These are phyloP conservation scores for Sarcomyxa edulis DNA, from an alignment of 768 basidiomycete genomes.

Conservation along the genomic window DNA sequence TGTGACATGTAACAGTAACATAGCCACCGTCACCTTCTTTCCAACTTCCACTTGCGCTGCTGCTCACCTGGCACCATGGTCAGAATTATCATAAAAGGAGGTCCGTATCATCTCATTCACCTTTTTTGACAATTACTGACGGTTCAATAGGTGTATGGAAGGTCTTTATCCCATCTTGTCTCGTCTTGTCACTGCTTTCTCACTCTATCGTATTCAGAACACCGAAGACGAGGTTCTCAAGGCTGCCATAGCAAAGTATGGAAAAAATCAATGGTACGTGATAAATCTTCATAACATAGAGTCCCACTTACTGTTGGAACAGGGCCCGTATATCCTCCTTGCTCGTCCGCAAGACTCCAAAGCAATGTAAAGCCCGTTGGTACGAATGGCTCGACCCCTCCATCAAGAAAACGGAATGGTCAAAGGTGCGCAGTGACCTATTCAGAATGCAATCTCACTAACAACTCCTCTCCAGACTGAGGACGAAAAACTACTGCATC, in stretches of 20 bases:
- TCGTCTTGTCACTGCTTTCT: conserved; percentile 9
- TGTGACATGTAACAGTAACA: too few relatives aligned
- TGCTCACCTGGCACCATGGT: too few relatives aligned
- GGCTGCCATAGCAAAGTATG: conserved; percentile 96
- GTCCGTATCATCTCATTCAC: conserved; percentile 27
- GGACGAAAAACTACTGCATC: conserved; percentile 96
- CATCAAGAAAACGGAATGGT: conserved; percentile 99
- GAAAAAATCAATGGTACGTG: conserved; percentile 89
- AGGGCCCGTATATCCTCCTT: conserved; percentile 98
- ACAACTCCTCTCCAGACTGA: conserved; percentile 57
- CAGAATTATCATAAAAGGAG: conserved; percentile 90
- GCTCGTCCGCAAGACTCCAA: conserved; percentile 96
- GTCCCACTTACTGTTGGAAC: not conserved
- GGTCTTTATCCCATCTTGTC: conserved; percentile 30
- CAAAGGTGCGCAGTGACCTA: conserved; percentile 56
- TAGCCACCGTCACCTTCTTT: too few relatives aligned
- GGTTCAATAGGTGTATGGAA: conserved; percentile 67
- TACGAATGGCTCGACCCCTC: conserved; percentile 99
- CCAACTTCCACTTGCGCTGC: too few relatives aligned
- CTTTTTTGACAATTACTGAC: conserved; percentile 2
- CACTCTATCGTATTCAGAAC: conserved; percentile 44
- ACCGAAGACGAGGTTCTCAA: conserved; percentile 98
- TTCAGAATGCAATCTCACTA: not conserved
- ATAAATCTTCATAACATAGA: conserved; percentile 1
- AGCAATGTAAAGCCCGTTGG: conserved; percentile 99